These are phyloP conservation scores for Triadica sebifera DNA, from an alignment of 345 rosid genomes.

Conservation along the genomic window DNA sequence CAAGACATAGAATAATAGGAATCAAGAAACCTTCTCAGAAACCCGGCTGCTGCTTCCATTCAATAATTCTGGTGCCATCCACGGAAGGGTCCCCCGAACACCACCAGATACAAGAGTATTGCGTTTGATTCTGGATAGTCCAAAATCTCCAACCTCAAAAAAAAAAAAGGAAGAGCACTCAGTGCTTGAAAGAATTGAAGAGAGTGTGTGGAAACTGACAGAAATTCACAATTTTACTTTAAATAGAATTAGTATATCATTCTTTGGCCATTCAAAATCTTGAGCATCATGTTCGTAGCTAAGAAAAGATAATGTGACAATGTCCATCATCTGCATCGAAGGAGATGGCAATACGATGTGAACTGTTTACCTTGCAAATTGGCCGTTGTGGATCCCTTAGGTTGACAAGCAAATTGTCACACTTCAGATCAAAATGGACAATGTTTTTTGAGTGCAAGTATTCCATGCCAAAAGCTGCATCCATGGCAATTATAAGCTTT, in stretches of 20 bases:
- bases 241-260: background rate
- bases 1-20: background rate
- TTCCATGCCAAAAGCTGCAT: conserved; percentile 83
- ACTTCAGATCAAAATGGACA: conserved; percentile 70
- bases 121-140: conserved; percentile 64
- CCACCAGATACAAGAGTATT: conserved; percentile 71
- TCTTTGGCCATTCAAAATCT: background rate
- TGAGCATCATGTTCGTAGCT: conserved; percentile 7
- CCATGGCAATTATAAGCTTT: conserved; percentile 64
- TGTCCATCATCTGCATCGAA: background rate
- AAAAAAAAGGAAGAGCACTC: background rate
- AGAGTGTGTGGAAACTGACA: background rate
- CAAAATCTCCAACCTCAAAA: conserved; percentile 65
- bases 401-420: conserved; percentile 65
- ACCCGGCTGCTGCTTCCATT: conserved; percentile 64
- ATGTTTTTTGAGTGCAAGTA: conserved; percentile 65
- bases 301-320: background rate
- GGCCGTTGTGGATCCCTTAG: conserved; percentile 63
- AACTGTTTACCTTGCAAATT: conserved; percentile 55
- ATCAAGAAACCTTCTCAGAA: conserved; percentile 54
- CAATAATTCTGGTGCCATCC: conserved; percentile 73
- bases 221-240: conserved; percentile 4
- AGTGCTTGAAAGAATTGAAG: conserved; percentile 1
- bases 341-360: background rate
- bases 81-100: conserved; percentile 71